Base-by-base conservation (phyloP, 2,329 filamentous ascomycete species). In the Pseudocercospora fuligena region DNA sequence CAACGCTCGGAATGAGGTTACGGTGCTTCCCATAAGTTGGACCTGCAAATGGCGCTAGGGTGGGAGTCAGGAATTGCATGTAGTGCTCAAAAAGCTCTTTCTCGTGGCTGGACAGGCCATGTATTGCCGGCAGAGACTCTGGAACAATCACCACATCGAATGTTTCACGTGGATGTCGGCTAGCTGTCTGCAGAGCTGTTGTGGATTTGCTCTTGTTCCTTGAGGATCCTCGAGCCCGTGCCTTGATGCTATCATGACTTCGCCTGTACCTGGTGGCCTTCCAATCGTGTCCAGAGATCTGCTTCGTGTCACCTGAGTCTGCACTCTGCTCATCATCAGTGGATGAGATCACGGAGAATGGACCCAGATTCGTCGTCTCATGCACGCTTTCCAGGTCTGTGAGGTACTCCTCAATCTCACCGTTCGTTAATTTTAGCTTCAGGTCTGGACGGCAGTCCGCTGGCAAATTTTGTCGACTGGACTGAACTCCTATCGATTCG, bases 341-440 rank as follows among this genome's bases (percentile, higher is more conserved):
- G 33, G 27, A 60, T 27, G 25, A 29, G 11, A 60, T 19, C 31
- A 60, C 31, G 16, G 58, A 47, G 33, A 60, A 60, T 7, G 58
- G 33, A 14, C 58, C 58, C 27, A 43, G 19, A 36, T 21, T 25
- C 3, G 40, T 29, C 21, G 31, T 47, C 40, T 46, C 36, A 14
- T 19, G 16, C 3, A 33, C 58, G 25, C 23, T 46, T 11, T 60
- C 58, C 11, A 60, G 23, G n/a, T 47, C 58, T 11, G 19, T 36
- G 11, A 60, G 36, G 14, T 60, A 25, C 21, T 46, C 58, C 16
- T 60, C 58, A 27, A 60, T 60, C 33, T 60, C 58, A 16, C 40
- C 16, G 36, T 60, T 60, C 16, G 4, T 60, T 3, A 60, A 33
- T 11, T 29, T 16, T 2, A 60, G 58, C 14, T 43, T 21, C 16